Evolutionary conservation across 257 asterid species (phyloP), one percentile per base, ranked within the genome.

Genomic region (Penstemon newberryi): DNA sequence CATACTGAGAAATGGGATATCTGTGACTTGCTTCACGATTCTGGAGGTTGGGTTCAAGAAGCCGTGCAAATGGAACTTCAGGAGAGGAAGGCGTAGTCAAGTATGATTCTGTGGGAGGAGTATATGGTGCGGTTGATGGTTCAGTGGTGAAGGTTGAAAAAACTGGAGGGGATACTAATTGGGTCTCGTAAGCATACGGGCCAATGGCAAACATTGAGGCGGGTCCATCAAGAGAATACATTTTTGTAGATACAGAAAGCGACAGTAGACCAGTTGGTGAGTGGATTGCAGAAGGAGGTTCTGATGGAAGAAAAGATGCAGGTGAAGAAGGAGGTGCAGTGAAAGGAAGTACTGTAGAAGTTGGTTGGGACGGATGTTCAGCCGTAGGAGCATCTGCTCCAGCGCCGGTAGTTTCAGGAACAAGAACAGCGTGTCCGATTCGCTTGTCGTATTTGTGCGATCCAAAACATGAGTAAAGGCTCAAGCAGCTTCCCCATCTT

Each of bases 321-420:
- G 99, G 99, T 42, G 99, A 94, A 18, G 99, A 94, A 64, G 99
- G 99, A 65, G 99, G 99, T 0, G 91, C 99, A 8, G 71, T 63
- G 67, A 94, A 91, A 60, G 99, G 99, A 55, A 94, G 76, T 40
- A 64, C 74, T 56, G 82, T 10, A 15, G 97, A 83, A 52, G 83
- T 63, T 25, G 90, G 70, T 73, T 79, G 92, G 72, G 83, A 63
- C 45, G 81, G 76, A 71, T 56, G 80, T 66, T 75, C 86, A 41
- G 84, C 43, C 33, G 78, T 65, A 62, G 83, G 59, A 66, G 82
- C 67, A 66, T 83, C 83, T 18, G 79, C 60, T 55, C 81, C 79
- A 46, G 85, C 33, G 40, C 76, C 42, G 12, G 80, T 71, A 55
- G 86, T 61, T 70, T 86, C 96, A 13, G 96, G 91, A 67, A 78